Evolutionary conservation across 345 rosid species (phyloP), one percentile per base, ranked within the genome.

Genomic region (Salix suchowensis): DNA sequence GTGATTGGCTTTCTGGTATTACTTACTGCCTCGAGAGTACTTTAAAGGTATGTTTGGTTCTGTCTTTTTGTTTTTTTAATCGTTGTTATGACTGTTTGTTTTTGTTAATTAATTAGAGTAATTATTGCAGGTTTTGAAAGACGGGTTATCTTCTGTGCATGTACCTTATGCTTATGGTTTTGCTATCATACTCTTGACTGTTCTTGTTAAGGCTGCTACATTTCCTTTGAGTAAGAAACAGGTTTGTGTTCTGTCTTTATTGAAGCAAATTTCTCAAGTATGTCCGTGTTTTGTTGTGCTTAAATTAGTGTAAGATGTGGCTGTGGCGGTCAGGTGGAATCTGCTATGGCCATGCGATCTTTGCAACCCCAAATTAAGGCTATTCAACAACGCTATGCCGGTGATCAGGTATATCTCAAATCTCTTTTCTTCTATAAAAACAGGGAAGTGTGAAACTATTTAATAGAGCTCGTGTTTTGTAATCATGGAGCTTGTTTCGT

Each of bases 201-300:
- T 95, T 44, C 90, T 95, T 80, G 97, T 95, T 66, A 95, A 95
- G 84, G 97, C 98, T 48, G 96, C 87, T 39, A 95, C 99, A 2
- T 95, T 91, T 82, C 98, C 99, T 44, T 76, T 95, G 93, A 90
- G 94, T 6, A 93, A 86, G 90, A 93, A 93, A 65, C 99, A 95
- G 99, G 99, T 95, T 82, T 60, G 81, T 75, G 46, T 42, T 65
- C 28, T 52, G 7, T 52, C 58, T 7, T 19, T n/a, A 16, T 72
- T 26, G 24, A 36, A 40, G 36, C n/a, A 65, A 24, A 46, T 46
- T 52, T 52, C n/a, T 19, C 8, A 19, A 18, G 58, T 0, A 52
- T 19, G 9, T 52, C 58, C 6, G n/a, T 52, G 10, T 18, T 12
- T 52, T 52, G 2, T 18, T 52, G 19, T 6, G 2, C 23, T 52